These are phyloP conservation scores for Austroboletus novae-zelandiae DNA, from an alignment of 1,284 basidiomycete genomes.

Conservation along the genomic window DNA sequence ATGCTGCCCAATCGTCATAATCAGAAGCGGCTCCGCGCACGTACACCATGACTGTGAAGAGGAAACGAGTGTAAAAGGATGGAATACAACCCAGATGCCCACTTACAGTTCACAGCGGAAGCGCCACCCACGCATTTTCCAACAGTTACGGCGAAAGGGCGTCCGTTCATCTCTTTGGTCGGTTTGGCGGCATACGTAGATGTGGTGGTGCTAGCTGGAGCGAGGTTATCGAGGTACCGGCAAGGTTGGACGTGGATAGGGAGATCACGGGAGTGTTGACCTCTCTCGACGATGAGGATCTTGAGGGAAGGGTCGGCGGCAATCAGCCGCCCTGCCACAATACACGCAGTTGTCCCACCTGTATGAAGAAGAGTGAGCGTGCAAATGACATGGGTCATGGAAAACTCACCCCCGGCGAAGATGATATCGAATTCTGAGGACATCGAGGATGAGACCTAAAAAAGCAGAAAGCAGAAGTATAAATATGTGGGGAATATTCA, in stretches of 20 bases:
- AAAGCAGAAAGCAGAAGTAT: no score
- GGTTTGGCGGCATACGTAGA: constrained; percentile 43
- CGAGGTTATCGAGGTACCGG: constrained; percentile 40
- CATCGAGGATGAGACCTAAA: background rate
- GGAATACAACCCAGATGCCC: background rate
- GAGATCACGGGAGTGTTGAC: constrained; percentile 39
- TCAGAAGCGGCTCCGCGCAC: constrained; percentile 54
- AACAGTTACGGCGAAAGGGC: constrained; percentile 39
- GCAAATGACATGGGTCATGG: background rate
- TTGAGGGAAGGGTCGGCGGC: constrained; percentile 38
- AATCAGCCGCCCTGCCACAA: constrained; percentile 41
- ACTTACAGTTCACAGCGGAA: constrained; percentile 41
- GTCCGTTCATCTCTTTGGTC: constrained; percentile 43
- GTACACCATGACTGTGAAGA: constrained; percentile 43
- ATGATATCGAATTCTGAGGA: background rate
- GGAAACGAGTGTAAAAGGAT: no score
- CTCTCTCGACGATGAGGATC: constrained; percentile 47
- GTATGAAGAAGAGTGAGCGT: background rate
- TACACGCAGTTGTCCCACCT: constrained; percentile 42
- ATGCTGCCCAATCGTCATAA: constrained; percentile 54
- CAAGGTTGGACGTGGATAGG: background rate
- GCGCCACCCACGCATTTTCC: background rate
- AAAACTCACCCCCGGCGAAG: background rate
- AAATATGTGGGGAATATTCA: no score
- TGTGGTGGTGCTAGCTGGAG: constrained; percentile 39